Conservation (phyloP, 2,329 filamentous ascomycete genomes). For the Corynespora cassiicola region DNA sequence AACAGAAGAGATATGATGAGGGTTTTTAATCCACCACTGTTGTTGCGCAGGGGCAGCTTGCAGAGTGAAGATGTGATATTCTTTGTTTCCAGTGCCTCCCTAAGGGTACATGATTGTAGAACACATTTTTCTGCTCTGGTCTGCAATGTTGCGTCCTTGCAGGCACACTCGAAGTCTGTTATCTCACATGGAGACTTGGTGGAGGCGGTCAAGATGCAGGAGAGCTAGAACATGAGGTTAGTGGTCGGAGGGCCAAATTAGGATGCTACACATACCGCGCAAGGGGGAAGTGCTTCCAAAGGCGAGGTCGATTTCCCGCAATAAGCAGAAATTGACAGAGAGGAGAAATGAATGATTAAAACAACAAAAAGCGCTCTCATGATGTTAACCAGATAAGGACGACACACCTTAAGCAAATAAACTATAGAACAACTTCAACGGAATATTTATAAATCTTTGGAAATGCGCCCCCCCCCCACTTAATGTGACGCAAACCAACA, state of each 20-base stretch:
- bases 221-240: constrained; percentile 17
- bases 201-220: constrained; percentile 16
- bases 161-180: constrained; percentile 20
- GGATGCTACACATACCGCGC: neutral
- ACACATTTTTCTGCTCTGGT: constrained; percentile 17
- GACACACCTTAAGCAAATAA: no score
- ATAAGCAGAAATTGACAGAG: no score
- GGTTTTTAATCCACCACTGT: constrained; percentile 33
- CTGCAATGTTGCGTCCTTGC: constrained; percentile 21
- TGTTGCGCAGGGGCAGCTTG: constrained; percentile 45
- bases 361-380: no score
- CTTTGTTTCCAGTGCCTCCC: constrained; percentile 41
- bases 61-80: constrained; percentile 51
- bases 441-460: no score
- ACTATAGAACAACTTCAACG: no score
- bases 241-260: neutral
- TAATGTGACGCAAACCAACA: no score
- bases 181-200: constrained; percentile 15
- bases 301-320: no score
- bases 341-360: no score
- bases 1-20: no score
- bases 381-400: no score
- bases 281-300: no score
- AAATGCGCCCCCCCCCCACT: no score
- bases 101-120: constrained; percentile 20